Percentiles rank a stretch among this genome's conserved stretches.
Conservation (phyloP, 2,329 filamentous ascomycete species). For the Zopfia rhizophila region DNA sequence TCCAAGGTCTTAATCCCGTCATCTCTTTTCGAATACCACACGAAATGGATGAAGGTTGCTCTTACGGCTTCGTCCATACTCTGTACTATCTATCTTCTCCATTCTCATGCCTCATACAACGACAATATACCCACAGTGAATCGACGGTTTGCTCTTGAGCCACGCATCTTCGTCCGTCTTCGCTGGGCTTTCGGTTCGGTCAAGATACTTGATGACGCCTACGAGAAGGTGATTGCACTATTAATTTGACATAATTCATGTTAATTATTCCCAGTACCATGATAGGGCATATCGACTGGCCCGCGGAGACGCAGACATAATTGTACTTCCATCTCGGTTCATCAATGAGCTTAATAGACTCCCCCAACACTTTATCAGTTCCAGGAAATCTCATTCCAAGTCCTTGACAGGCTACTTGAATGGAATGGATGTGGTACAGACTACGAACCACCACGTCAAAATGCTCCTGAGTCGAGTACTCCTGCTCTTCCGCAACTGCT, state of each 20-base stretch:
- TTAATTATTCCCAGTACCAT: no score
- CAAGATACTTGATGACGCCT: conserved; percentile 13
- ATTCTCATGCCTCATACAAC: conserved; percentile 3
- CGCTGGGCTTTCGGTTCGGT: conserved; percentile 7
- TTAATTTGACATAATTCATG: not conserved
- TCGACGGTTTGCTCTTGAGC: conserved; percentile 11
- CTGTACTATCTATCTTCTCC: not conserved
- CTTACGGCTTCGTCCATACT: not conserved
- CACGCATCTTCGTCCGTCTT: conserved; percentile 8
- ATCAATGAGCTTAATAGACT: conserved; percentile 16
- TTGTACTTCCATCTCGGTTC: conserved; percentile 11
- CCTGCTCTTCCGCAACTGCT: conserved; percentile 15
- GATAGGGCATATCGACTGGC: conserved; percentile 10
- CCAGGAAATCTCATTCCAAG: conserved; percentile 8
- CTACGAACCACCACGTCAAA: conserved; percentile 14
- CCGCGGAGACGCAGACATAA: conserved; percentile 13
- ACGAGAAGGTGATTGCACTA: conserved; percentile 4
- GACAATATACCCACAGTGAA: conserved; percentile 13
- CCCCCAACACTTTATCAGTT: conserved; percentile 7
- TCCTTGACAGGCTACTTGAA: conserved; percentile 13
- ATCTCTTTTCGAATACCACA: no score
- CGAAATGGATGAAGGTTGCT: no score
- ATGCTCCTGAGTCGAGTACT: conserved; percentile 9
- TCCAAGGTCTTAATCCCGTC: no score
- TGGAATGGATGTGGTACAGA: conserved; percentile 12